These are phyloP conservation scores for Paralagenidium karlingii DNA, from an alignment of 352 stramenopile species.

Conservation along the genomic window DNA sequence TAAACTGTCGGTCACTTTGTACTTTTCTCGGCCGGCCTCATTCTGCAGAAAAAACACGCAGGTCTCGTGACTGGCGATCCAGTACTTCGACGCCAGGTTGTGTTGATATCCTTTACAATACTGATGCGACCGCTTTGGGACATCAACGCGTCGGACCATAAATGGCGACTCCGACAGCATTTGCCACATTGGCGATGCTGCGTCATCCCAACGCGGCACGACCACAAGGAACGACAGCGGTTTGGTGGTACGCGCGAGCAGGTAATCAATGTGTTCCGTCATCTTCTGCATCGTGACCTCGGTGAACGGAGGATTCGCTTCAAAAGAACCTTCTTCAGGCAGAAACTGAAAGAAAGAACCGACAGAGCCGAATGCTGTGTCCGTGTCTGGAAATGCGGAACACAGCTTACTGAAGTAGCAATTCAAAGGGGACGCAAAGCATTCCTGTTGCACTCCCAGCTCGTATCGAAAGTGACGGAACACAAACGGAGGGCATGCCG, in stretches of 20 bases:
- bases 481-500: constrained; percentile 83
- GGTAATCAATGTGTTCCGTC: constrained; percentile 74
- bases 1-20: too few relatives aligned
- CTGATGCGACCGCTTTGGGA: too few relatives aligned
- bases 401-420: constrained; percentile 84
- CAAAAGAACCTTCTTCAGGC: constrained; percentile 78
- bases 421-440: constrained; percentile 94
- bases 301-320: constrained; percentile 94
- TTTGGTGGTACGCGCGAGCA: constrained; percentile 44
- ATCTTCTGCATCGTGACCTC: constrained; percentile 86
- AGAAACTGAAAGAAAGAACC: constrained; percentile 91
- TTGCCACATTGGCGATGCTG: too few relatives aligned
- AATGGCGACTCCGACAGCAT: too few relatives aligned
- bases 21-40: too few relatives aligned
- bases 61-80: too few relatives aligned
- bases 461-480: constrained; percentile 84
- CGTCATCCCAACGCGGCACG: constrained; percentile 83
- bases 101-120: too few relatives aligned
- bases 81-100: too few relatives aligned
- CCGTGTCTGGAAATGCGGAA: constrained; percentile 82
- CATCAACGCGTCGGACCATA: too few relatives aligned
- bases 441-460: constrained; percentile 88
- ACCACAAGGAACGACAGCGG: constrained; percentile 85
- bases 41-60: too few relatives aligned
- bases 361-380: constrained; percentile 80